Percentiles rank a stretch among this genome's conserved stretches.
These are phyloP conservation scores for Talaromyces nanjingensis DNA, from an alignment of 495 filamentous ascomycete genomes.

Conservation along the genomic window DNA sequence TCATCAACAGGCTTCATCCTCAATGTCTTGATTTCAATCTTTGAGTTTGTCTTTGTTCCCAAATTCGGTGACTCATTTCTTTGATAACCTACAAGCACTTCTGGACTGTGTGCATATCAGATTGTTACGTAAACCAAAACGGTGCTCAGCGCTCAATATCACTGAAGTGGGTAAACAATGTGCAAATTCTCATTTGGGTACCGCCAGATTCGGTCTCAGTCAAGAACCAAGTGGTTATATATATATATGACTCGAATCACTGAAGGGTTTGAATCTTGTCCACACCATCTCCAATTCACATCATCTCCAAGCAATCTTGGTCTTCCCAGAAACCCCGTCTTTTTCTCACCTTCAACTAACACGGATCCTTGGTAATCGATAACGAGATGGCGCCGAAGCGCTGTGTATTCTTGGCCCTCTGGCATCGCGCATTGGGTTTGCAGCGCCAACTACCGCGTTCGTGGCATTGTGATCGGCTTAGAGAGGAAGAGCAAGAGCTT, in stretches of 20 bases:
- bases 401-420: conserved; percentile 13
- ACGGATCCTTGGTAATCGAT: not conserved
- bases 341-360: not conserved
- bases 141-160: too few relatives aligned
- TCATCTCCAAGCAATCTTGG: not conserved
- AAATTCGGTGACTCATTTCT: not conserved
- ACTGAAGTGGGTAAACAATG: too few relatives aligned
- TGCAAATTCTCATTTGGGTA: too few relatives aligned
- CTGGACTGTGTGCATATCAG: not conserved
- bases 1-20: not conserved
- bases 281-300: too few relatives aligned
- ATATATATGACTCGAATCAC: not conserved
- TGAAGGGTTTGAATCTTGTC: too few relatives aligned
- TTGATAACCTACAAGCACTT: not conserved
- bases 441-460: conserved; percentile 29
- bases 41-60: not conserved
- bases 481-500: conserved; percentile 38
- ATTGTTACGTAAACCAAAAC: not conserved
- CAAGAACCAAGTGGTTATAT: not conserved
- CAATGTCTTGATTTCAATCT: not conserved
- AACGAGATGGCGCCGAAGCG: not conserved
- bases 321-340: not conserved
- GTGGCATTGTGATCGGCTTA: conserved; percentile 39
- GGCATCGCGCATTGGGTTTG: conserved; percentile 34
- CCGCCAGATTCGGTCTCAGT: not conserved